These are phyloP conservation scores for Rhynchosporium agropyri DNA, from an alignment of 2,329 filamentous ascomycete genomes.

Conservation along the genomic window DNA sequence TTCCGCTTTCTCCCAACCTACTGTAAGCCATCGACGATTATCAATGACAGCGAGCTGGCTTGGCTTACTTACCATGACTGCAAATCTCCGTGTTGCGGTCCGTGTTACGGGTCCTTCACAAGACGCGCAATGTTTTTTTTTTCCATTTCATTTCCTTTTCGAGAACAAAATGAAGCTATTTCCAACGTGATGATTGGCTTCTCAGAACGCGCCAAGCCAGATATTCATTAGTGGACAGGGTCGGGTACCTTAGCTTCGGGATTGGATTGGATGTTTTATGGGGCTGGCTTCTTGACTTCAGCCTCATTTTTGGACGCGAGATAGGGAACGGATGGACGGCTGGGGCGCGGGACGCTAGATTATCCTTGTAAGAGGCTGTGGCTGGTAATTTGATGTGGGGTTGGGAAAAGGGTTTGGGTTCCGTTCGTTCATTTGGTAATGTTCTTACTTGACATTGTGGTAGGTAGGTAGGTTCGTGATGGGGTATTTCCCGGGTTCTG, in stretches of 20 bases:
- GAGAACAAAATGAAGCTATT: background rate
- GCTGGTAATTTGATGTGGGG: background rate
- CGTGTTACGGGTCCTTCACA: background rate
- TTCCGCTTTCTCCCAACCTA: no score
- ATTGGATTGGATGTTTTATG: background rate
- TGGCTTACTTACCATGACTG: no score
- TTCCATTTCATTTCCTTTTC: background rate
- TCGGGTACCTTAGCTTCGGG: no score
- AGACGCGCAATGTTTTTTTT: background rate
- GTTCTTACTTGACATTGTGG: background rate
- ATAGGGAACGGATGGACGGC: background rate
- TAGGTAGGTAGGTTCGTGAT: background rate
- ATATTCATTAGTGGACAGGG: no score
- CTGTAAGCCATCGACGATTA: no score
- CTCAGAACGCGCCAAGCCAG: background rate
- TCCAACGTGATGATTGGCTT: conserved; percentile 9
- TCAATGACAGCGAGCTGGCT: no score
- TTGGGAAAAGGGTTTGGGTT: conserved; percentile 2
- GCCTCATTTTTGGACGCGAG: conserved; percentile 10
- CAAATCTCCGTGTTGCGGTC: background rate
- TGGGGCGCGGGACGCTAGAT: background rate
- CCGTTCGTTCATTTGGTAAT: background rate
- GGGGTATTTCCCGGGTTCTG: no score
- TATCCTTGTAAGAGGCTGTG: background rate
- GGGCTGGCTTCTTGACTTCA: background rate